phyloP scores from a whole-genome alignment of 129 eudicot genomes.

The Artemisia annua region DNA sequence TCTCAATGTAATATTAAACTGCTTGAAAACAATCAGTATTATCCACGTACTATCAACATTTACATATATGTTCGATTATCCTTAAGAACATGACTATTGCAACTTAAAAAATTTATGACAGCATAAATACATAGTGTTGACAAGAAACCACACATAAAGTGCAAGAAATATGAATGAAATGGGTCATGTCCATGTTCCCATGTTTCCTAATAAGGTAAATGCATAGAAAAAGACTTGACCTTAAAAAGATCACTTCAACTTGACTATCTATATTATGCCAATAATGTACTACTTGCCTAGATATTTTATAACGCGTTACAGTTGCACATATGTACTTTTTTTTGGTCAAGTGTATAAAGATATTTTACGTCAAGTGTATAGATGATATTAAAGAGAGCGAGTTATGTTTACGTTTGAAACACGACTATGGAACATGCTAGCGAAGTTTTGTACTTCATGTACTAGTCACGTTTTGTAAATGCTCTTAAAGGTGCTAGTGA shows the following conservation, averaged over 20 bases:
- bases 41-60: too few species aligned
- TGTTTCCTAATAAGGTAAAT: slow-evolving; percentile 8
- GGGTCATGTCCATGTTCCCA: slow-evolving; percentile 12
- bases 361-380: too few species aligned
- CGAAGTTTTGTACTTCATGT: background rate
- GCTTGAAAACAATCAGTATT: too few species aligned
- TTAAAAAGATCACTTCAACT: background rate
- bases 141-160: background rate
- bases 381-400: background rate
- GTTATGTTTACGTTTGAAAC: background rate
- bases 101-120: slow-evolving; percentile 1
- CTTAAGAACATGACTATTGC: too few species aligned
- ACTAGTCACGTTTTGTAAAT: background rate
- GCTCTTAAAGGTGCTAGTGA: background rate
- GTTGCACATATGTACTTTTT: too few species aligned
- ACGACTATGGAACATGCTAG: background rate
- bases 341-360: too few species aligned
- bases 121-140: slow-evolving; percentile 1
- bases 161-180: background rate
- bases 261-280: background rate
- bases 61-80: too few species aligned
- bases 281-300: background rate
- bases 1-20: too few species aligned
- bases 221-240: slow-evolving; percentile 22
- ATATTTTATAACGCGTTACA: slow-evolving; percentile 2